Evolutionary conservation across 208 protist species (phyloP), one percentile per base, ranked within the genome.

Genomic region (Strigomonas galati): DNA sequence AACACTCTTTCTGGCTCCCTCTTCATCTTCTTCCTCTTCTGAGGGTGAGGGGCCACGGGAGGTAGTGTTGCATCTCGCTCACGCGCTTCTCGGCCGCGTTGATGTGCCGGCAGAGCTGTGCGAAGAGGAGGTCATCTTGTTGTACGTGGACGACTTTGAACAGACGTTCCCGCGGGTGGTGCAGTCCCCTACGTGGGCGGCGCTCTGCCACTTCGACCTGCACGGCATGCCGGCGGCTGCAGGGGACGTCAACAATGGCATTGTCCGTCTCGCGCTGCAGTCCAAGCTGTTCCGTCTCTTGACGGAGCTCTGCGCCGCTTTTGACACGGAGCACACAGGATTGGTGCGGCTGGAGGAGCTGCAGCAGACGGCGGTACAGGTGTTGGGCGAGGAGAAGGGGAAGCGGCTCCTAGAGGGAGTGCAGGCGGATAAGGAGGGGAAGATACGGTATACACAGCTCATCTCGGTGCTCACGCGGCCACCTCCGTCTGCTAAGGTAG

Each of bases 381-480:
- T 91, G 51, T 53, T 95, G 46, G 83, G 87, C 6, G 60, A 81
- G 15, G 79, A 84, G 37, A 59, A 86, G 74, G 84, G 86, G 24
- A 19, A 32, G 17, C 48, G 69, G 58, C 68, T 95, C 48, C 76
- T 95, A 6, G 77, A 81, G 0, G 81, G 81, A n/a, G 83, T 79
- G 7, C 75, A 67, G 59, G 76, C 72, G 4, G 86, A 95, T 48
- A 65, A 75, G 66, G 75, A 95, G 1, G 90, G 87, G n/a, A 79
- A 78, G 30, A 85, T 95, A 46, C 57, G 71, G 9, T 95, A 93
- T 67, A 69, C 74, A 17, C 90, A 95, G 71, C 76, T 95, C 46
- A 78, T 72, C 0, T 60, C 77, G 5, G 61, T 95, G 19, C 62
- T 95, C 23, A 89, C 85, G n/a, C 77, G 81, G 3, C 80, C 76